These are phyloP conservation scores for Xylaria sp. DNA, from an alignment of 2,329 filamentous ascomycete species.

Conservation along the genomic window DNA sequence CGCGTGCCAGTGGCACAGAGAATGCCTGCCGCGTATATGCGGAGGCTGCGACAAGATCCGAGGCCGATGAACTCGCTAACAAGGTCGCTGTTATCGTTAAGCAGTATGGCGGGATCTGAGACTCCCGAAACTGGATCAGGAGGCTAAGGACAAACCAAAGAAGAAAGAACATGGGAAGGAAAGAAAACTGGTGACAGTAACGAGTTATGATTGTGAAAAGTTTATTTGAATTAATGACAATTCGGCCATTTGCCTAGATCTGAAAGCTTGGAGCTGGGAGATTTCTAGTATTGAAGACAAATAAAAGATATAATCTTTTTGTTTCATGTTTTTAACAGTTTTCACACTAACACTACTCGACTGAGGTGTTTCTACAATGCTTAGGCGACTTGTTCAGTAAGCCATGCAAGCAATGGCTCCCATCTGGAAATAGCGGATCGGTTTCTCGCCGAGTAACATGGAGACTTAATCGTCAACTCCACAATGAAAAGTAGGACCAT, in stretches of 20 bases:
- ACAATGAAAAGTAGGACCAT: background rate
- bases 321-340: background rate
- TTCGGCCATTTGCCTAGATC: slow-evolving; percentile 19
- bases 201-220: slow-evolving; percentile 35
- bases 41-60: slow-evolving; percentile 87
- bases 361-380: background rate
- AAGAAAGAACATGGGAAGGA: background rate
- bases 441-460: background rate
- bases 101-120: slow-evolving; percentile 58
- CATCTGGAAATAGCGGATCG: background rate
- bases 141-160: background rate
- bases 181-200: slow-evolving; percentile 21
- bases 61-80: slow-evolving; percentile 89
- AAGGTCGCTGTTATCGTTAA: slow-evolving; percentile 82
- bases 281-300: slow-evolving; percentile 12
- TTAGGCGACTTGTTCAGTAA: too few relatives aligned
- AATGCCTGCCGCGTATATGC: slow-evolving; percentile 97
- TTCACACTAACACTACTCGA: background rate
- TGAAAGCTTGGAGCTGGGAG: slow-evolving; percentile 16
- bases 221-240: slow-evolving; percentile 25
- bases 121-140: background rate
- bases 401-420: background rate
- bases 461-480: background rate
- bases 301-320: background rate
- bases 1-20: slow-evolving; percentile 92